phyloP scores from a whole-genome alignment of 2,329 filamentous ascomycete genomes.

The Helicocarpus griseus region DNA sequence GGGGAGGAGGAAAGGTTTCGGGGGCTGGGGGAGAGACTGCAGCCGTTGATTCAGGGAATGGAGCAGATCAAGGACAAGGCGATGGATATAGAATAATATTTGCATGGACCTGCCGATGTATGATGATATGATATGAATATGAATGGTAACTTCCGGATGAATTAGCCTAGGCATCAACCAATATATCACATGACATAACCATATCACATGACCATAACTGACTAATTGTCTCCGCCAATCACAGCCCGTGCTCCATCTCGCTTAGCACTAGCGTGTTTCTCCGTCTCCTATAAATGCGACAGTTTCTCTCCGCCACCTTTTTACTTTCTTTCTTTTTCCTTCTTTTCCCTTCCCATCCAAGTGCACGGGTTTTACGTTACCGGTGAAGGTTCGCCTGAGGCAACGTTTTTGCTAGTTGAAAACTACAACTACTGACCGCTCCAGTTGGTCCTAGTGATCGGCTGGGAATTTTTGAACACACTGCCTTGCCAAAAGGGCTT shows the following conservation, averaged over 20 bases:
- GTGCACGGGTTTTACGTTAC: conserved; percentile 68
- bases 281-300: conserved; percentile 12
- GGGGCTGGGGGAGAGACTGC: neutral
- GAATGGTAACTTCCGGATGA: neutral
- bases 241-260: neutral
- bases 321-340: conserved; percentile 16
- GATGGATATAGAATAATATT: neutral
- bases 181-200: no score
- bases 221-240: neutral
- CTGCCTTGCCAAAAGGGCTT: no score
- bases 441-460: conserved; percentile 57
- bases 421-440: conserved; percentile 68
- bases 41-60: neutral
- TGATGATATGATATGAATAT: neutral
- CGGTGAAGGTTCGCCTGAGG: conserved; percentile 78
- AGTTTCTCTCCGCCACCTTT: conserved; percentile 1
- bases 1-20: neutral
- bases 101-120: neutral
- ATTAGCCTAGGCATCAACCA: no score
- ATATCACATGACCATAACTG: neutral
- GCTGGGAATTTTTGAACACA: conserved; percentile 70
- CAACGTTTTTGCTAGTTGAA: conserved; percentile 79
- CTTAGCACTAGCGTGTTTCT: conserved; percentile 10
- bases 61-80: neutral
- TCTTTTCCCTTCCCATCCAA: conserved; percentile 45